These are phyloP conservation scores for Pichia scutulata DNA, from an alignment of 805 yeast genomes.

Conservation along the genomic window DNA sequence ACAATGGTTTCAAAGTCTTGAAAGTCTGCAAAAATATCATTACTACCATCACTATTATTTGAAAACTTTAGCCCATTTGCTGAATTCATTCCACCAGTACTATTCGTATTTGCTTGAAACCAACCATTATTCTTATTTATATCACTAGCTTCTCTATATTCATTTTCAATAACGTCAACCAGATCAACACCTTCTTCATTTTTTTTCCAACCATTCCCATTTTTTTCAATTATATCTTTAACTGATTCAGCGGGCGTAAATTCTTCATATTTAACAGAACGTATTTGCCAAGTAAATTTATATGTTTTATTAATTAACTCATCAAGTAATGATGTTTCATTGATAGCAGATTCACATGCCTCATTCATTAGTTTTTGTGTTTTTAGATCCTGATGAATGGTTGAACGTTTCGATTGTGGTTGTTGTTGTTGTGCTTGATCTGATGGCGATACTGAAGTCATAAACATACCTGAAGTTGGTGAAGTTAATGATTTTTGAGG, in stretches of 20 bases:
- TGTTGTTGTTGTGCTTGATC: background rate
- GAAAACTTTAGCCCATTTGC: background rate
- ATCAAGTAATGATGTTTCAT: conserved; percentile 11
- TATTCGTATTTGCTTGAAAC: background rate
- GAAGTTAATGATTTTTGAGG: background rate
- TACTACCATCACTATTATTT: background rate
- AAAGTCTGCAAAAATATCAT: conserved; percentile 9
- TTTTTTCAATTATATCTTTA: conserved; percentile 58
- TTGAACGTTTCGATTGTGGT: background rate
- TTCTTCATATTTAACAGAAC: conserved; percentile 30
- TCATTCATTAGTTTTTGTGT: conserved; percentile 9
- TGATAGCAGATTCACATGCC: conserved; percentile 8
- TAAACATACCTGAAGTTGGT: background rate
- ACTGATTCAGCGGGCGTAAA: conserved; percentile 63
- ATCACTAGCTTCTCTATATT: conserved; percentile 8
- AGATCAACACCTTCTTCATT: conserved; percentile 37
- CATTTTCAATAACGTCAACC: conserved; percentile 29
- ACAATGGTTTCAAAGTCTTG: background rate
- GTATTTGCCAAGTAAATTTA: conserved; percentile 27
- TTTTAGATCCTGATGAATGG: background rate
- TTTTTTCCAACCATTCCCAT: conserved; percentile 62
- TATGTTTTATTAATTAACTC: conserved; percentile 24
- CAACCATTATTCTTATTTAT: background rate
- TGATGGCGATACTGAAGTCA: background rate
- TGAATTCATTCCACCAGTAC: background rate